These are phyloP conservation scores for Lachnellula occidentalis DNA, from an alignment of 2,329 filamentous ascomycete species.

Conservation along the genomic window DNA sequence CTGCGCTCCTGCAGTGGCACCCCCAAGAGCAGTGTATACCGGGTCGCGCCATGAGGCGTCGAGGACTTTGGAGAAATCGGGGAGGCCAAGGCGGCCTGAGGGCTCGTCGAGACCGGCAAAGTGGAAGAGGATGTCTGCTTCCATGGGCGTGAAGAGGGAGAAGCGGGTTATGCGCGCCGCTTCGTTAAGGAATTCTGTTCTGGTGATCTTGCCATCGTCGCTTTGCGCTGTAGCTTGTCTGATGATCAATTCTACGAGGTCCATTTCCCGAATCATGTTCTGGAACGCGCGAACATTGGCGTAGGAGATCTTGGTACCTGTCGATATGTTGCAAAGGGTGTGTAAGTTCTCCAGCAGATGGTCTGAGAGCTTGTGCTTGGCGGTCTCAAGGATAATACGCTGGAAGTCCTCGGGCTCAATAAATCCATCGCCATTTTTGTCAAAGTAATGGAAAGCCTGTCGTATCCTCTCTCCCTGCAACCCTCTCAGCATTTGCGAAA, in stretches of 20 bases:
- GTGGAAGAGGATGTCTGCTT: constrained; percentile 97
- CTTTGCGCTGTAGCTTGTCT: constrained; percentile 81
- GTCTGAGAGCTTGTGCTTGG: constrained; percentile 94
- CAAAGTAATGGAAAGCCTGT: constrained; percentile 89
- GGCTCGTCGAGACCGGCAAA: constrained; percentile 91
- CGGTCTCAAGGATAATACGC: constrained; percentile 89
- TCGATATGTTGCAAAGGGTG: constrained; percentile 90
- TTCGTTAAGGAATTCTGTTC: constrained; percentile 90
- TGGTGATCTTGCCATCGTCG: constrained; percentile 85
- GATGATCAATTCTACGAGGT: constrained; percentile 89
- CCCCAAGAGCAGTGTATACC: constrained; percentile 34
- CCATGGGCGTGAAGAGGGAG: constrained; percentile 96
- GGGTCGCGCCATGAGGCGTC: constrained; percentile 83
- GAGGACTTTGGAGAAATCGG: constrained; percentile 90
- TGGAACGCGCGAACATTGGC: constrained; percentile 97
- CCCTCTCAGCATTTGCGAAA: constrained; percentile 95
- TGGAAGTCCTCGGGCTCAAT: constrained; percentile 95
- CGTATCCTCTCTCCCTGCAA: constrained; percentile 93
- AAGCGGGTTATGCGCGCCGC: constrained; percentile 87
- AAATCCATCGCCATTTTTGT: constrained; percentile 87
- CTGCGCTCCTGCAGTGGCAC: constrained; percentile 33
- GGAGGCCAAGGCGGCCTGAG: constrained; percentile 73
- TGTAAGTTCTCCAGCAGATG: constrained; percentile 87
- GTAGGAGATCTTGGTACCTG: constrained; percentile 91
- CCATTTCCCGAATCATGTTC: constrained; percentile 97